Base-by-base conservation (phyloP, 108 stramenopile genomes). In the Pseudonitzschia multistriata region DNA sequence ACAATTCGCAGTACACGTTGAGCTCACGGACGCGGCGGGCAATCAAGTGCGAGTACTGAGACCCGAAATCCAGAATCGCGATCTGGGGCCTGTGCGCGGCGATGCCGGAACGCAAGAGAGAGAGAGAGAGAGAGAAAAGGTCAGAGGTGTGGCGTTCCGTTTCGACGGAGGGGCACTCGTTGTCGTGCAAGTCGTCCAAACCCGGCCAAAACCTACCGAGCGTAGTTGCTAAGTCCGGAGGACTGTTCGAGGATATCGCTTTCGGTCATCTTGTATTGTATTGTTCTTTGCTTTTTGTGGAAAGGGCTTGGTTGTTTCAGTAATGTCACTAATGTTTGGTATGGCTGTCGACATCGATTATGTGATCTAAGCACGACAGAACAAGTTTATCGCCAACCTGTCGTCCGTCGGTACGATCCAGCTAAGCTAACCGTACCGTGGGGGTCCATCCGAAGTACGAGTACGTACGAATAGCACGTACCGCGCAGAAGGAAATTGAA, bases 31-130 rank as follows among this genome's bases (percentile, higher is more conserved):
- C 95, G 13, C 98, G 86, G 57, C 98, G 86, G 21, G 97, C 99
- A 74, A 99, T 99, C 52, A 99, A 84, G 78, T 99, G 98, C 62
- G 91, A 92, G 84, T 98, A 98, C 73, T 99, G 99, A 28, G 93
- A 94, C 21, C 99, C 99, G 74, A 98, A 99, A 83, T 99, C 99
- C 56, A 99, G 81, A 68, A 99, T 98, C 11, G 96, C 96, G 27
- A 99, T 87, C 83, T 98, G 96, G 22, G 93, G 91, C 0, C 92
- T 88, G 50, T 36, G 36, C 30, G 30, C 14, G 1, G 35, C 22
- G 34, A 45, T 14, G 64, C 37, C 53, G n/a, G 29, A 62, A 34
- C 42, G 33, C 33, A 42, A 17, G 52, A 24, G 37, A 47, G 63
- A n/a, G 21, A 48, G 25, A 13, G 13, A 55, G 27, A 55, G 27